Base-by-base conservation (phyloP, 2,329 filamentous ascomycete genomes). In the Trichoderma citrinoviride region DNA sequence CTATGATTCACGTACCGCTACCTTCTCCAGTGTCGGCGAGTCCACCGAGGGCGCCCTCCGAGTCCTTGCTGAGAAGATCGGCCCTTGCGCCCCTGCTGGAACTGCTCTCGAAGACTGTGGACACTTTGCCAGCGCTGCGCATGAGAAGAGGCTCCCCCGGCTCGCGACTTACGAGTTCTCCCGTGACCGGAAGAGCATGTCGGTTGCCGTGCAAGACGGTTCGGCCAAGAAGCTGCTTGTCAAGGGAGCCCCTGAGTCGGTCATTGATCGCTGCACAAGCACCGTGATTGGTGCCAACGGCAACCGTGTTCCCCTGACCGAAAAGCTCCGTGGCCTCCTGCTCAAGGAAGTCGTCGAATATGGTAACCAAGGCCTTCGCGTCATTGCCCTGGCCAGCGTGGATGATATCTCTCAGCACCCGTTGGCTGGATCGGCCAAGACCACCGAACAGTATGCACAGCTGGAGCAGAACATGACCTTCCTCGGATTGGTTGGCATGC, bases 101-200 rank as follows among this genome's bases (percentile, higher is more conserved):
- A 80, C 79, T 66, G 76, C 79, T 52, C 82, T 82, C n/a, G 79
- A 83, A 67, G 83, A 93, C 68, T 86, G 87, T 68, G 83, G 95
- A 46, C 90, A 98, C 79, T 86, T 90, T 72, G 88, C 92, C 66
- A 98, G 93, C 81, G 85, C 88, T 69, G 88, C 89, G 79, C 97
- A 97, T 76, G 93, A 96, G 79, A 83, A 87, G 70, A 85, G 86
- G 70, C 86, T 89, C 56, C 87, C 87, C 60, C 87, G 90, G 47
- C 83, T 97, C 64, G 90, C 93, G 8, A 97, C 93, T 12, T 99
- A 92, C 72, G 95, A 99, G 76, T 99, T 99, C 79, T 98, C 95
- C 1, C 89, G 95, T 71, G 95, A 99, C 78, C 88, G 95, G 68
- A 99, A 99, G 86, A 98, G 94, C 79, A 99, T 99, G 95, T 99